A percentile compares a stretch with the other conserved stretches of the same genome.
These are phyloP conservation scores for Leucocoprinus birnbaumii DNA, from an alignment of 768 basidiomycete species.

Conservation along the genomic window DNA sequence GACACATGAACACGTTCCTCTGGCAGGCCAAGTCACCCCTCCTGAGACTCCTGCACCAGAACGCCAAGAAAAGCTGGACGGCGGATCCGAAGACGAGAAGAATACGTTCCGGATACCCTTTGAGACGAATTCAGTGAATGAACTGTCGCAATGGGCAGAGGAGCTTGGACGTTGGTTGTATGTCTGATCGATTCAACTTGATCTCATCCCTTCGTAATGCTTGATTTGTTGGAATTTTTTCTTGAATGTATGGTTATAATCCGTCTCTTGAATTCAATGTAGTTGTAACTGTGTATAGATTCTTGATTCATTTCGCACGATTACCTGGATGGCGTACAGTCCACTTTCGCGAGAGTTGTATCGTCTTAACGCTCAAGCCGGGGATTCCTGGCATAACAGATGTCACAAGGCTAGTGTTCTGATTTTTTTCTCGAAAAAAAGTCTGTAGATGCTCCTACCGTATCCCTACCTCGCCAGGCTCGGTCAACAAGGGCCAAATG, in stretches of 20 bases:
- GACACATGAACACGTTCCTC: conserved; percentile 14
- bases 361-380: no score
- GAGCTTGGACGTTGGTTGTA: conserved; percentile 60
- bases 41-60: conserved; percentile 42
- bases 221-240: not conserved
- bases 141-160: conserved; percentile 52
- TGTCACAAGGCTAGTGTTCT: no score
- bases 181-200: conserved; percentile 33
- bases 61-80: conserved; percentile 19
- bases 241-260: not conserved
- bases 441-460: no score
- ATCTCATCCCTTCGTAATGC: not conserved
- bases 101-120: conserved; percentile 38
- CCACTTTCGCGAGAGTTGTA: no score
- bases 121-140: conserved; percentile 34
- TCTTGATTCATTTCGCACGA: not conserved
- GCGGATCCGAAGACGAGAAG: not conserved
- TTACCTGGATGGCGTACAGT: no score
- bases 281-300: not conserved
- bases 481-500: no score
- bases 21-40: conserved; percentile 43
- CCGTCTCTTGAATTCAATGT: not conserved
- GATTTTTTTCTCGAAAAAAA: no score
- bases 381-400: no score
- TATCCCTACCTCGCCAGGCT: no score